A percentile compares a stretch with the other conserved stretches of the same genome.
phyloP scores from a whole-genome alignment of 306 rosid genomes.

The Ormosia semicastrata region DNA sequence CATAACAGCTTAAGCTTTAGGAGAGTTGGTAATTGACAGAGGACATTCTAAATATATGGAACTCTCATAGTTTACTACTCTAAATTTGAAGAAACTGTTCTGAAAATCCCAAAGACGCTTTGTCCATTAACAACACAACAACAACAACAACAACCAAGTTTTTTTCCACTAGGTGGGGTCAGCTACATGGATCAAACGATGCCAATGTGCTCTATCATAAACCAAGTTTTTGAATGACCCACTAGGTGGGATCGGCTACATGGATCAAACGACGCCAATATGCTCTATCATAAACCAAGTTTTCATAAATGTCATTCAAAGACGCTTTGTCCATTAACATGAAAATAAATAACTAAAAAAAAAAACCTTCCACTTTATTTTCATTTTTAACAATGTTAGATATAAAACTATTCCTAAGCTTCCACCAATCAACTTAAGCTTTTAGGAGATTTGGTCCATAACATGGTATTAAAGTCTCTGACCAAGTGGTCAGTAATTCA shows the following conservation, averaged over 20 bases:
- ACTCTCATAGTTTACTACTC: background rate
- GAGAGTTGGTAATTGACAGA: background rate
- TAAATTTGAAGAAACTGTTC: background rate
- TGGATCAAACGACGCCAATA: too few relatives aligned
- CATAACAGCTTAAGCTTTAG: background rate
- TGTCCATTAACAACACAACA: background rate
- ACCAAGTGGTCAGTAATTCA: background rate
- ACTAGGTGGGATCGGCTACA: too few relatives aligned
- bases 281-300: too few relatives aligned
- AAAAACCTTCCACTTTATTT: background rate
- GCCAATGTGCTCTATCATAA: too few relatives aligned
- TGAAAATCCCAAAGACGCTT: background rate
- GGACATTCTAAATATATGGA: background rate
- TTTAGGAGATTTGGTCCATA: background rate
- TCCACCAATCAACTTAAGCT: background rate
- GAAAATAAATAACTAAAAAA: background rate
- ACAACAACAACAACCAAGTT: too few relatives aligned
- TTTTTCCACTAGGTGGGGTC: too few relatives aligned
- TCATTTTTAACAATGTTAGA: background rate
- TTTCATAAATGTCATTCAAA: too few relatives aligned
- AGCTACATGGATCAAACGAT: too few relatives aligned
- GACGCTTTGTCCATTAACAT: background rate
- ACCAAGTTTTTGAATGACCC: too few relatives aligned
- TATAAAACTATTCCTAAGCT: background rate
- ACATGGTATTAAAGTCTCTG: background rate